Evolutionary conservation across 2,329 filamentous ascomycete genomes (phyloP).

Genomic region (Dendrostoma leiphaemia): DNA sequence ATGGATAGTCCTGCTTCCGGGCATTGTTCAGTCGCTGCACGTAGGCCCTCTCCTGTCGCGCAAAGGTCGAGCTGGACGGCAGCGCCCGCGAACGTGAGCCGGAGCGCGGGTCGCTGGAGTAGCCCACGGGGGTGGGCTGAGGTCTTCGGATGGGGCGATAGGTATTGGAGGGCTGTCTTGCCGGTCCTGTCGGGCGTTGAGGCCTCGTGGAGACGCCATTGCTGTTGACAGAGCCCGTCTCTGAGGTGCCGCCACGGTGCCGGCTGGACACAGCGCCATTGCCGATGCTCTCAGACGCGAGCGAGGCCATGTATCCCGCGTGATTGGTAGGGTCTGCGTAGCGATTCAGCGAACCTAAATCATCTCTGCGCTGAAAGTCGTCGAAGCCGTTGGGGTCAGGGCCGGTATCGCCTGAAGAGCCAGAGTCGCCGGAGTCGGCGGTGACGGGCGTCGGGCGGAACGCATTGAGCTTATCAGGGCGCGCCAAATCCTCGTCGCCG

Average conservation of each 20-base stretch:
- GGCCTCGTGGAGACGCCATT: conserved; percentile 42
- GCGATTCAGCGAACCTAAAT: conserved; percentile 40
- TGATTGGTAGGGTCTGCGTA: conserved; percentile 42
- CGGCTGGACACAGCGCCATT: conserved; percentile 42
- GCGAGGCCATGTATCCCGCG: conserved; percentile 41
- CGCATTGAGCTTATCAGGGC: conserved; percentile 40
- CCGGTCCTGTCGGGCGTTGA: conserved; percentile 66
- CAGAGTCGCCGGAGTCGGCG: conserved; percentile 49
- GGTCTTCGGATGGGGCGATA: conserved; percentile 67
- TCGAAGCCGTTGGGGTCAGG: conserved; percentile 42
- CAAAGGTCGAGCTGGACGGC: conserved; percentile 48
- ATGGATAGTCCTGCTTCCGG: conserved; percentile 65
- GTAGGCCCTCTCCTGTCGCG: conserved; percentile 91
- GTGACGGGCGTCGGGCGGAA: conserved; percentile 34
- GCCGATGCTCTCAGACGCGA: conserved; percentile 37
- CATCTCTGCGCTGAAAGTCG: conserved; percentile 44
- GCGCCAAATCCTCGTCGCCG: conserved; percentile 42
- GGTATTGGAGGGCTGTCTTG: conserved; percentile 74
- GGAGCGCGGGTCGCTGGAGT: conserved; percentile 43
- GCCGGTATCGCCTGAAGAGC: conserved; percentile 43
- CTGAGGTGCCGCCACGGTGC: conserved; percentile 34
- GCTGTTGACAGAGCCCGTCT: conserved; percentile 27
- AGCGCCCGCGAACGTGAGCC: conserved; percentile 50
- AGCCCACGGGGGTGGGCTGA: conserved; percentile 32
- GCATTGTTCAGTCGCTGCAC: conserved; percentile 75